Conservation (phyloP, 306 rosid species). For the Gleditsia sinensis region DNA sequence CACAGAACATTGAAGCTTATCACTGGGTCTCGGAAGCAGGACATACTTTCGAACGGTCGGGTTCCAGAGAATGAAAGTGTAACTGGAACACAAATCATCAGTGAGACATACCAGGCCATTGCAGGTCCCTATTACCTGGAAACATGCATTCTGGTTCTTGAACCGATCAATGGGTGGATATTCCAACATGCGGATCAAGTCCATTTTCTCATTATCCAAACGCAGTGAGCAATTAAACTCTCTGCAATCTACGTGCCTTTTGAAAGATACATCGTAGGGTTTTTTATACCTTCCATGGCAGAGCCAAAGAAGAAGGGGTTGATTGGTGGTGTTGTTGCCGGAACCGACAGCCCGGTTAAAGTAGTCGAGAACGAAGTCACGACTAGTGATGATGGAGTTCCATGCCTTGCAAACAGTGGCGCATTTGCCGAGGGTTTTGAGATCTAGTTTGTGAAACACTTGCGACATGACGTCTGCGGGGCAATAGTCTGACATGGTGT, state of each 20-base stretch:
- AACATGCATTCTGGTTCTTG: no score
- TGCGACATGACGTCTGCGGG: background rate
- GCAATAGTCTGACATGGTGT: background rate
- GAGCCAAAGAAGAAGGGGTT: background rate
- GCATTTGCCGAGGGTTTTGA: background rate
- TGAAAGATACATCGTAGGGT: no score
- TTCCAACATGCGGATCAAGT: background rate
- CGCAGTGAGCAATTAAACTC: background rate
- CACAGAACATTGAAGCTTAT: accelerated
- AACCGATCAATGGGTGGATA: background rate
- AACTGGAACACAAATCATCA: background rate
- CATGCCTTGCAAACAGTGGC: background rate
- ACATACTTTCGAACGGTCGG: background rate
- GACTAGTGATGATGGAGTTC: background rate
- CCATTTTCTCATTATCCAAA: background rate
- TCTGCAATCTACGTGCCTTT: no score
- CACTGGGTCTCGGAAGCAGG: background rate
- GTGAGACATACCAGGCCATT: conserved; percentile 1
- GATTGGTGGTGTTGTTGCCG: no score
- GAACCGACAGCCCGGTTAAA: no score
- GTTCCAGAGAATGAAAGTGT: background rate
- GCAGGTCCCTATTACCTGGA: background rate
- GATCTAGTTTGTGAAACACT: background rate
- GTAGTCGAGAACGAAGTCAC: background rate
- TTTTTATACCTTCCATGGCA: no score